Evolutionary conservation across 306 rosid genomes (phyloP), one percentile per base, ranked within the genome.

Genomic region (Pterocarpus macrocarpus): DNA sequence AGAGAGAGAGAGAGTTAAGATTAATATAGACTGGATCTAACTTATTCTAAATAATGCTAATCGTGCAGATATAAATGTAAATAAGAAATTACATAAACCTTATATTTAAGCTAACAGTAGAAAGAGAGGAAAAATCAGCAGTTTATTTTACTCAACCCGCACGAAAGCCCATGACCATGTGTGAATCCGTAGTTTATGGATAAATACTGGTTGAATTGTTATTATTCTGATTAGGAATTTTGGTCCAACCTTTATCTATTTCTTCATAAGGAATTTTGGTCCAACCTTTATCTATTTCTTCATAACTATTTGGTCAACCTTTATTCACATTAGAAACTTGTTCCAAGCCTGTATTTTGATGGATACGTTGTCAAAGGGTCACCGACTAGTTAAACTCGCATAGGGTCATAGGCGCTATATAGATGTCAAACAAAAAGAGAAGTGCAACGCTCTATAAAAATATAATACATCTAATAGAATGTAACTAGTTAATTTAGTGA

Each of bases 111-210:
- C 6, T 6, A 43, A 0, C 2, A 43, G 8, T 5, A 0, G 47
- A 43, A 43, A 43, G 10, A 43, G 47, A 7, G 47, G 47, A 43
- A 43, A 43, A 43, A 43, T 43, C 47, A 43, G 10, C 47, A 7
- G 47, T 43, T 55, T 55, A 55, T 55, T 55, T 55, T 55, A n/a
- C n/a, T 57, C 13, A 57, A 61, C 13, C 39, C 66, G 9, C 66
- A 30, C 14, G 5, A 30, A 61, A 61, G 8, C 4, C 39, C 36
- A 10, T 32, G 66, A 9, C 9, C 73, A 7, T 5, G 73, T 68
- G 57, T 44, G 73, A 44, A 68, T 68, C 7, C 35, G 57, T 43
- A 68, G 73, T 68, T 44, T 68, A 44, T 44, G 45, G 39, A 73
- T 73, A 57, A 59, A 41, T 28, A 74, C 43, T 3, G 14, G 57